A percentile compares a stretch with the other conserved stretches of the same genome.
phyloP scores from a whole-genome alignment of 306 rosid species.

The Cicer yamashitae region DNA sequence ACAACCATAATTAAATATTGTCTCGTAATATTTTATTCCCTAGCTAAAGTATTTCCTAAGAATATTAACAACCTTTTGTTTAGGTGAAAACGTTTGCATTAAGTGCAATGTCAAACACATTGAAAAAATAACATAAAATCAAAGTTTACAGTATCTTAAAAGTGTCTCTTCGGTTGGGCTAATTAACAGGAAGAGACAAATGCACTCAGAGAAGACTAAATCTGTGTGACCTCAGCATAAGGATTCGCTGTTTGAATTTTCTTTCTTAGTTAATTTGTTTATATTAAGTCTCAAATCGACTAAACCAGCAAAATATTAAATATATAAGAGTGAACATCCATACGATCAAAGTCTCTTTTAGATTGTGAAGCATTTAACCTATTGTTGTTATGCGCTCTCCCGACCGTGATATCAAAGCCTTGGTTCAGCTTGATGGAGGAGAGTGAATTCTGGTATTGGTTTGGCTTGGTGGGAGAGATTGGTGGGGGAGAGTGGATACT shows the following conservation, averaged over 20 bases:
- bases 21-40: constrained; percentile 24
- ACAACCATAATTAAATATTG: constrained; percentile 2
- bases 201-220: constrained; percentile 37
- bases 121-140: constrained; percentile 16
- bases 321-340: too few relatives aligned
- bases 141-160: constrained; percentile 28
- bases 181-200: constrained; percentile 43
- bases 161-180: constrained; percentile 40
- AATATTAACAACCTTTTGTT: constrained; percentile 1
- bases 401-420: too few relatives aligned
- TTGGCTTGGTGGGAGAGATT: too few relatives aligned
- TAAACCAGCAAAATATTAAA: too few relatives aligned
- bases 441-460: too few relatives aligned
- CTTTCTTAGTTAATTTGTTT: neutral
- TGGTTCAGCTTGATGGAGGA: too few relatives aligned
- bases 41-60: constrained; percentile 10
- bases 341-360: too few relatives aligned
- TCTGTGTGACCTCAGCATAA: constrained; percentile 54
- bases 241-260: constrained; percentile 50
- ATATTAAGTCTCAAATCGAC: too few relatives aligned
- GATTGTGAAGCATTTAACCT: too few relatives aligned
- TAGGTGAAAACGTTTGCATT: constrained; percentile 9
- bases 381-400: too few relatives aligned
- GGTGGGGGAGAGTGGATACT: too few relatives aligned
- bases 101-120: constrained; percentile 43